Conservation (phyloP, 2,329 filamentous ascomycete genomes). For the Helotiales sp. region DNA sequence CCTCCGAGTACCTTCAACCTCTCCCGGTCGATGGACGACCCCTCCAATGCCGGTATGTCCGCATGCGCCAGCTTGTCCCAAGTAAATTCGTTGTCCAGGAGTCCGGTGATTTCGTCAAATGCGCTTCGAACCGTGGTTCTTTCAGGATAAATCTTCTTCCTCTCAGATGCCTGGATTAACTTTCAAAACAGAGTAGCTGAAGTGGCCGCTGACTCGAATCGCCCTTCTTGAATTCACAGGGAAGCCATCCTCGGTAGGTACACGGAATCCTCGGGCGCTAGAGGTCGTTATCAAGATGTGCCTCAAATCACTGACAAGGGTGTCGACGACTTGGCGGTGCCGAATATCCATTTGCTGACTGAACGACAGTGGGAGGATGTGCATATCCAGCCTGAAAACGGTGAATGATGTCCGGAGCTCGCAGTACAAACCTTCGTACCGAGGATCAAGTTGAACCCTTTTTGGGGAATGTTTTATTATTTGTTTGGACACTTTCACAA, state of each 20-base stretch:
- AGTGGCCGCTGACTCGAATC: neutral
- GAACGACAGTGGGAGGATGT: neutral
- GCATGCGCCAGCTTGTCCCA: neutral
- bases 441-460: neutral
- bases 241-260: neutral
- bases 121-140: neutral
- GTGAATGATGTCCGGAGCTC: neutral
- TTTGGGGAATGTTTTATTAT: no score
- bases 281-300: slow-evolving; percentile 5
- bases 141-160: neutral
- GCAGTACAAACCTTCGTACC: neutral
- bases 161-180: neutral
- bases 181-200: neutral
- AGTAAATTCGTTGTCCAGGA: neutral
- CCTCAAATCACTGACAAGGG: slow-evolving; percentile 2
- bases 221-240: neutral
- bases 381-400: neutral
- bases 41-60: neutral
- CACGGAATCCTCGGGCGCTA: slow-evolving; percentile 8
- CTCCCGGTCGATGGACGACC: neutral
- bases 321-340: neutral
- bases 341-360: slow-evolving; percentile 3
- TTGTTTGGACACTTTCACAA: neutral
- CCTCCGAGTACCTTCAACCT: slow-evolving; percentile 1
- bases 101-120: neutral